Evolutionary conservation across 1,284 basidiomycete species (phyloP), one percentile per base, ranked within the genome.

Genomic region (Cutaneotrichosporon mucoides): DNA sequence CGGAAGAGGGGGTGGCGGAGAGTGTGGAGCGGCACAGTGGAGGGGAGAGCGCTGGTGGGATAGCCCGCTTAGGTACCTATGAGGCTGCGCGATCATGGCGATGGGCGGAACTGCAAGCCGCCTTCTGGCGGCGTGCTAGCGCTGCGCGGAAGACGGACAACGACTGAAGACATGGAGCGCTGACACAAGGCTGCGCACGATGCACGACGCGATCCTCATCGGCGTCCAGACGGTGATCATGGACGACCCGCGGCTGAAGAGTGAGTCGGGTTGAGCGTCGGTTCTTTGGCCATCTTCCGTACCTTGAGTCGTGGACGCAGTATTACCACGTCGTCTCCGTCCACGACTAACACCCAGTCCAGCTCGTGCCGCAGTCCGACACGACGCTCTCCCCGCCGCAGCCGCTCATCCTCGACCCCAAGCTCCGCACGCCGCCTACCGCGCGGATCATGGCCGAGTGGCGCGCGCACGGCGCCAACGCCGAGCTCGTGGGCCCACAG

Each of bases 161-260:
- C 24, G 24, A 24, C 24, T 24, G 24, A 24, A 24, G 24, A 24
- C 24, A 24, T 24, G 24, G 24, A 24, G n/a, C 13, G 41, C 56
- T 56, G 46, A 59, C 24, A 16, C 10, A 64, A 92, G 89, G 86
- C 85, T 92, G 83, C 82, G 91, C 64, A 83, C 88, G 0, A 84
- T 92, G 82, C 94, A 98, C 77, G 90, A 96, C 72, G 92, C 85
- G 8, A 97, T 99, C 63, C 79, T 99, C 36, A 83, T 99, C 46
- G 95, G 95, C 5, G 85, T 95, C 45, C 90, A 90, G 5, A 98
- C 95, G 0, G 85, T 92, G 10, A 76, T 92, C 50, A 92, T 92
- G 67, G 95, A 99, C 69, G 84, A 99, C 75, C 95, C 95, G 9
- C 89, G 95, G 69, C 81, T 99, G 24, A 96, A 94, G 72, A 87